These are phyloP conservation scores for Aureobasidium sp. DNA, from an alignment of 2,329 filamentous ascomycete genomes.

Conservation along the genomic window DNA sequence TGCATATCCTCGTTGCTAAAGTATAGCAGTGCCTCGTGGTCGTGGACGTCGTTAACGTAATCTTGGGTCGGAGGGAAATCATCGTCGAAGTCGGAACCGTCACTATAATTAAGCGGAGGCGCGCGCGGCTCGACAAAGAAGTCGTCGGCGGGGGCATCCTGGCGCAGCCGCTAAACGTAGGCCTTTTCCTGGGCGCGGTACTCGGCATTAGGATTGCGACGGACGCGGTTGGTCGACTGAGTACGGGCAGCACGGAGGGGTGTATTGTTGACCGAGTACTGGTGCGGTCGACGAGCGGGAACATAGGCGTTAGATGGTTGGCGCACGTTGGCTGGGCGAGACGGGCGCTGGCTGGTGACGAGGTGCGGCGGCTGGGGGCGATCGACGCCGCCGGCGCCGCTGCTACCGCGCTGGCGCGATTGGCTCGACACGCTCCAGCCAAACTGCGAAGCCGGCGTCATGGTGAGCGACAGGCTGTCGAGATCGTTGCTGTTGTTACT, in stretches of 20 bases:
- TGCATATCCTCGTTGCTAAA: slow-evolving; percentile 84
- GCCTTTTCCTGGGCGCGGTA: slow-evolving; percentile 85
- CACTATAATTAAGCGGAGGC: slow-evolving; percentile 57
- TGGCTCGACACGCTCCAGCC: slow-evolving; percentile 20
- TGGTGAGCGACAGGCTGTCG: no score
- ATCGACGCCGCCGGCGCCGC: slow-evolving; percentile 10
- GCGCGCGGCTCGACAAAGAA: slow-evolving; percentile 70
- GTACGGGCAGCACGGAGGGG: slow-evolving; percentile 48
- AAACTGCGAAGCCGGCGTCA: slow-evolving; percentile 24
- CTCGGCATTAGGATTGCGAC: slow-evolving; percentile 60
- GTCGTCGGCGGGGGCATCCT: slow-evolving; percentile 55
- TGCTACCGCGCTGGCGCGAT: slow-evolving; percentile 10
- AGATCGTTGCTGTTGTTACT: no score
- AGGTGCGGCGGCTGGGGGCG: slow-evolving; percentile 16
- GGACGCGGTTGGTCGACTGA: slow-evolving; percentile 46
- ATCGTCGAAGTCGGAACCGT: slow-evolving; percentile 79
- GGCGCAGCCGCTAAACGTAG: slow-evolving; percentile 84
- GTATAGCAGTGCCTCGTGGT: slow-evolving; percentile 87
- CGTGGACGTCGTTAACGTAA: slow-evolving; percentile 76
- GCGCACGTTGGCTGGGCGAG: slow-evolving; percentile 35
- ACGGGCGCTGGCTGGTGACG: neutral
- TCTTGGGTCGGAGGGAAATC: slow-evolving; percentile 81
- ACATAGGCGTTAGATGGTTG: slow-evolving; percentile 44
- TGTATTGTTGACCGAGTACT: slow-evolving; percentile 37
- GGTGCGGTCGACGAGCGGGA: slow-evolving; percentile 39